Conservation (phyloP, 495 filamentous ascomycete genomes). For the Tuber melanosporum region DNA sequence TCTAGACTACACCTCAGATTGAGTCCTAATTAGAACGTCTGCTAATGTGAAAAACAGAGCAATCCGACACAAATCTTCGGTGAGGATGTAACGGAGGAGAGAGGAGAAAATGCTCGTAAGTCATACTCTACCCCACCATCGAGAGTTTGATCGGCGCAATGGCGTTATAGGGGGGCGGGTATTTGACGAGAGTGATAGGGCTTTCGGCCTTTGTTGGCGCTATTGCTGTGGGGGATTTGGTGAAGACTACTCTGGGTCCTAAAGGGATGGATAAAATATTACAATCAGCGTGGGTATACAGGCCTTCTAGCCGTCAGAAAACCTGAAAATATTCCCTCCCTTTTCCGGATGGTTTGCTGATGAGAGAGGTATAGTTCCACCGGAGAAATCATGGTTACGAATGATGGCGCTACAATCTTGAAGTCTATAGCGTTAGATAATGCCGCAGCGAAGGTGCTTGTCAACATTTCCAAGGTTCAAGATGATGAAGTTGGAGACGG, state of each 20-base stretch:
- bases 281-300: conserved; percentile 74
- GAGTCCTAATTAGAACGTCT: conserved; percentile 7
- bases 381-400: conserved; percentile 94
- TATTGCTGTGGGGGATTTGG: conserved; percentile 92
- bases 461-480: conserved; percentile 99
- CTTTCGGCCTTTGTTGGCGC: conserved; percentile 93
- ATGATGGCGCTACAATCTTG: conserved; percentile 95
- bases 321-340: neutral
- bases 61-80: conserved; percentile 98
- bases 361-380: conserved; percentile 60
- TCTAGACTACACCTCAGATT: conserved; percentile 1
- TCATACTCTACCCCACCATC: conserved; percentile 13
- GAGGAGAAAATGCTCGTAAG: conserved; percentile 92
- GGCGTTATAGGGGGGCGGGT: neutral
- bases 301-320: conserved; percentile 2
- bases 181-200: conserved; percentile 29
- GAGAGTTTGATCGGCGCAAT: neutral
- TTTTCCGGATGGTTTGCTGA: conserved; percentile 9
- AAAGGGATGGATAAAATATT: conserved; percentile 99
- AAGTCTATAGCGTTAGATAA: conserved; percentile 99
- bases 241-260: conserved; percentile 93
- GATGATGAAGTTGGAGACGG: conserved; percentile 98
- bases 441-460: conserved; percentile 91
- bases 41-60: conserved; percentile 20
- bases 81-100: conserved; percentile 94